These are phyloP conservation scores for Priceomyces medius DNA, from an alignment of 805 yeast genomes.

Conservation along the genomic window DNA sequence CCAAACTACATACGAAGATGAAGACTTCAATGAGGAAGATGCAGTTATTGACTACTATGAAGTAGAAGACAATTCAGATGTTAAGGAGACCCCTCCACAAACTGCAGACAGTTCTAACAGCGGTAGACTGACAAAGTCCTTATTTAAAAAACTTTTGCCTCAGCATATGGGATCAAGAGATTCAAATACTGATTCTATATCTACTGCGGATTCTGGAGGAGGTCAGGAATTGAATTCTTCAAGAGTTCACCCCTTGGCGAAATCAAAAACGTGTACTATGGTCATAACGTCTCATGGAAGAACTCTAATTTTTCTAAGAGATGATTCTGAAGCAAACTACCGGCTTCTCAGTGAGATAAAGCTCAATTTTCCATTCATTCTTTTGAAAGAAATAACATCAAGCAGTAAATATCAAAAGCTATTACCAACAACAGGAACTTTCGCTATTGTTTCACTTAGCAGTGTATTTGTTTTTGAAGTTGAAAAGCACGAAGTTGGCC, in stretches of 20 bases:
- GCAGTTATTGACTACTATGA: constrained; percentile 58
- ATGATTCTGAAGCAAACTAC: constrained; percentile 39
- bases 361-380: constrained; percentile 50
- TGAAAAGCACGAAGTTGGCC: constrained; percentile 47
- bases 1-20: constrained; percentile 45
- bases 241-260: constrained; percentile 30
- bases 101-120: constrained; percentile 1
- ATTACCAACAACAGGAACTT: constrained; percentile 43
- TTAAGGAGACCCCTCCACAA: constrained; percentile 1
- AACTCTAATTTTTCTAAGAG: constrained; percentile 51
- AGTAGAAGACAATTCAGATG: constrained; percentile 15
- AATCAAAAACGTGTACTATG: constrained; percentile 48
- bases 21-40: constrained; percentile 40
- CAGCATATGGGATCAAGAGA: constrained; percentile 12
- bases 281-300: constrained; percentile 65
- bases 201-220: constrained; percentile 2
- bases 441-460: constrained; percentile 57
- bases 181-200: constrained; percentile 3
- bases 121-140: constrained; percentile 10
- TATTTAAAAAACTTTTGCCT: constrained; percentile 18
- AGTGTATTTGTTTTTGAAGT: constrained; percentile 59
- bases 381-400: constrained; percentile 57
- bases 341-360: constrained; percentile 55
- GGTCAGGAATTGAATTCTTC: constrained; percentile 1
- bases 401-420: constrained; percentile 25